Percentiles rank a stretch among this genome's conserved stretches.
Conservation (phyloP, 352 stramenopile genomes). For the Phytopythium mirpurense region DNA sequence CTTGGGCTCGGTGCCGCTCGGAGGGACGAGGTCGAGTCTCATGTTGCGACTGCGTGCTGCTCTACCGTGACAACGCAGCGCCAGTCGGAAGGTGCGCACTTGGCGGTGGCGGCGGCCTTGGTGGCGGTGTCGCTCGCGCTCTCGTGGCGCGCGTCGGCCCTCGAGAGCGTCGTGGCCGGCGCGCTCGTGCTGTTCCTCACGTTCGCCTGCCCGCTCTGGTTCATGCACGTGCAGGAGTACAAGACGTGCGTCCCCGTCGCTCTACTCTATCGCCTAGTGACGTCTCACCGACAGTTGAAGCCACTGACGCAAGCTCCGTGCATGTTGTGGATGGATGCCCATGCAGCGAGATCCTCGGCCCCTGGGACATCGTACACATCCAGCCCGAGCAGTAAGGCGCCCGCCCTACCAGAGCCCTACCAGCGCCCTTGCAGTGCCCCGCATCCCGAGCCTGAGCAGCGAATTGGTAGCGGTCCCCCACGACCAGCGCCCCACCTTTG, state of each 20-base stretch:
- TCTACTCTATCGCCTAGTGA: constrained; percentile 13
- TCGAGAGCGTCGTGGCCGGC: constrained; percentile 58
- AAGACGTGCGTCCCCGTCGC: constrained; percentile 73
- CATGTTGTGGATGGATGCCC: no score
- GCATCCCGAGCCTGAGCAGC: no score
- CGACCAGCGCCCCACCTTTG: no score
- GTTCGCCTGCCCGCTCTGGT: constrained; percentile 85
- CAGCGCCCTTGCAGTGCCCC: neutral
- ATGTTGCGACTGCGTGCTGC: no score
- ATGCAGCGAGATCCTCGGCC: constrained; percentile 86
- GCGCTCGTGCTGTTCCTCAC: constrained; percentile 76
- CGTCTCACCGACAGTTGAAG: neutral
- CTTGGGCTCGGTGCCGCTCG: no score
- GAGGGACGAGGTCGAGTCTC: no score
- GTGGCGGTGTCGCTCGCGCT: constrained; percentile 68
- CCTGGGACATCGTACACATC: constrained; percentile 90
- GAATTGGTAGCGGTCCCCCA: no score
- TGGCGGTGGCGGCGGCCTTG: constrained; percentile 60
- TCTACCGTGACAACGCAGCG: constrained; percentile 14
- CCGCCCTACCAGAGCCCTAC: neutral
- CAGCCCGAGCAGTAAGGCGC: constrained; percentile 48
- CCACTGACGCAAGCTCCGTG: constrained; percentile 15
- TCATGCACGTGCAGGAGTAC: constrained; percentile 88
- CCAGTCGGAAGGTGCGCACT: constrained; percentile 61
- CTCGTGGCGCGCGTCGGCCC: constrained; percentile 66